Conservation (phyloP, 2,329 filamentous ascomycete genomes). For the Hymenoscyphus fraxineus region DNA sequence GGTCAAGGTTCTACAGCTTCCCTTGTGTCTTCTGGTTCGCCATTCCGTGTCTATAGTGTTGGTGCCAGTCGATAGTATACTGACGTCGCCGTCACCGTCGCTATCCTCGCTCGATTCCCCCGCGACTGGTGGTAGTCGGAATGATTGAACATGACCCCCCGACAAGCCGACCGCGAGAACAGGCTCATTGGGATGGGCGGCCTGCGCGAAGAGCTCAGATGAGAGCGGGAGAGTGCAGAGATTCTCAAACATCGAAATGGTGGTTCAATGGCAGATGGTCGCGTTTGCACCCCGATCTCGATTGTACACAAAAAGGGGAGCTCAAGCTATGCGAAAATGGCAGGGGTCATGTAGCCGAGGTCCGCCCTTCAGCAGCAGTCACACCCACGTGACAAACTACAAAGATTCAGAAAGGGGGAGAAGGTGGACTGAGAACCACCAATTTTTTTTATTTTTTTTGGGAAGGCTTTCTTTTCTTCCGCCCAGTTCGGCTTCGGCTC, state of each 20-base stretch:
- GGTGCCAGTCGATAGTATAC: slow-evolving; percentile 56
- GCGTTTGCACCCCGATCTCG: neutral
- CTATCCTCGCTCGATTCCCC: slow-evolving; percentile 45
- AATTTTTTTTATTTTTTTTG: too few relatives aligned
- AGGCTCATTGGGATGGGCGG: slow-evolving; percentile 78
- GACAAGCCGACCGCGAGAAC: slow-evolving; percentile 82
- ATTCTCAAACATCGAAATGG: slow-evolving; percentile 57
- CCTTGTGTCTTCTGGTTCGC: slow-evolving; percentile 87
- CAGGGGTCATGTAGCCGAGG: neutral
- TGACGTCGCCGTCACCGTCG: slow-evolving; percentile 43
- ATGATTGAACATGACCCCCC: slow-evolving; percentile 80
- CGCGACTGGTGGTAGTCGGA: slow-evolving; percentile 60
- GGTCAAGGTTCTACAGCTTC: slow-evolving; percentile 78
- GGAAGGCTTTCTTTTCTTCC: too few relatives aligned
- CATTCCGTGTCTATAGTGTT: slow-evolving; percentile 78
- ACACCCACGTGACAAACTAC: neutral
- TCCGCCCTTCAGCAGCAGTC: neutral
- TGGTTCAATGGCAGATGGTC: neutral
- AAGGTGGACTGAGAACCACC: too few relatives aligned
- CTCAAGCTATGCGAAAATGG: neutral
- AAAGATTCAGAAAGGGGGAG: too few relatives aligned
- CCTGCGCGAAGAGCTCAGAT: slow-evolving; percentile 84
- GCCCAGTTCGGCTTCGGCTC: too few relatives aligned
- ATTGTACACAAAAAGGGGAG: neutral
- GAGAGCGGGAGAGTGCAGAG: slow-evolving; percentile 83